Percentiles rank a stretch among this genome's conserved stretches.
Evolutionary conservation across 129 eudicot species (phyloP).

Genomic region (Flaveria robusta): DNA sequence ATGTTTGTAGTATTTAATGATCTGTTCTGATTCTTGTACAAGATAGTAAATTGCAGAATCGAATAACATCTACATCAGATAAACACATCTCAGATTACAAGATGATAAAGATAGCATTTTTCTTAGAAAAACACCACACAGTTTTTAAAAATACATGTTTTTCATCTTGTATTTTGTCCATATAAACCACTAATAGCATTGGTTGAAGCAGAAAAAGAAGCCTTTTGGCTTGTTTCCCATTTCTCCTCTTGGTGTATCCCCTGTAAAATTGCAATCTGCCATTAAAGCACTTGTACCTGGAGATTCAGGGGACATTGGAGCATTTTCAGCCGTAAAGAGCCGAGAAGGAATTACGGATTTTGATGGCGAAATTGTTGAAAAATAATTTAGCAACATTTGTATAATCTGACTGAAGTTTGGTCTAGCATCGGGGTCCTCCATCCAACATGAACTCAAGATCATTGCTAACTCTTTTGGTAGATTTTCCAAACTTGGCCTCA

Average conservation of each 20-base stretch:
- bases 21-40: constrained; percentile 12
- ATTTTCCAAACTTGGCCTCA: constrained; percentile 57
- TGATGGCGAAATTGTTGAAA: constrained; percentile 44
- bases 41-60: constrained; percentile 23
- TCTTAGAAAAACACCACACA: constrained; percentile 44
- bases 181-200: constrained; percentile 45
- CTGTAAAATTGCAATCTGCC: constrained; percentile 45
- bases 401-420: constrained; percentile 60
- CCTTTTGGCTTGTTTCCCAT: constrained; percentile 53
- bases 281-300: constrained; percentile 67
- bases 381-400: constrained; percentile 54
- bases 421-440: constrained; percentile 56
- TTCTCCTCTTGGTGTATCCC: constrained; percentile 44
- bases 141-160: constrained; percentile 36
- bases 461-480: constrained; percentile 51
- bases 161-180: constrained; percentile 35
- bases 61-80: constrained; percentile 36
- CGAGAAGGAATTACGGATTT: constrained; percentile 47
- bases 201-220: constrained; percentile 53
- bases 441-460: constrained; percentile 61
- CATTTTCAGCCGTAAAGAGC: constrained; percentile 42
- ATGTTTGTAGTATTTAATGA: neutral
- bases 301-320: constrained; percentile 59
- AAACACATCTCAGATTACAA: constrained; percentile 35
- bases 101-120: constrained; percentile 40